Evolutionary conservation across 2,329 filamentous ascomycete species (phyloP).

Genomic region (Simplicillium sp.): DNA sequence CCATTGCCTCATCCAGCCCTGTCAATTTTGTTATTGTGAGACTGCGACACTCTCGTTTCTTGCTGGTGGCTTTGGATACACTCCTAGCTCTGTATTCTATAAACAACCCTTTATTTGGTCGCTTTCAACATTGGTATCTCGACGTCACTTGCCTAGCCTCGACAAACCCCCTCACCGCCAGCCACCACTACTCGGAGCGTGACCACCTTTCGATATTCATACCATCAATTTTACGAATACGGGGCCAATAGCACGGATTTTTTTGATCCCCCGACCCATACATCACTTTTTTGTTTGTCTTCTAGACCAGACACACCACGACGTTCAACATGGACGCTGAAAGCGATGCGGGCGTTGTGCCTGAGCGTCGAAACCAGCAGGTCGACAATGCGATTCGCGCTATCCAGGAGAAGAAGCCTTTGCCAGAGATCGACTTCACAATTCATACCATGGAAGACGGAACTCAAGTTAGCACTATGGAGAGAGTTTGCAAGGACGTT

Average conservation of each 20-base stretch:
- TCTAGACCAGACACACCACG: not conserved
- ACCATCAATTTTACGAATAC: not conserved
- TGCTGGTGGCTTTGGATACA: too few relatives aligned
- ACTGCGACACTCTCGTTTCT: too few relatives aligned
- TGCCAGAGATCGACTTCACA: conserved; percentile 97
- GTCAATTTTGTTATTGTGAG: too few relatives aligned
- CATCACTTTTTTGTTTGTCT: conserved; percentile 1
- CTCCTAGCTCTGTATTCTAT: too few relatives aligned
- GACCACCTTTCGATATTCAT: not conserved
- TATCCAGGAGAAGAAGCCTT: conserved; percentile 87
- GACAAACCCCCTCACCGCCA: not conserved
- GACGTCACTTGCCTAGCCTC: too few relatives aligned
- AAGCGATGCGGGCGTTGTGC: conserved; percentile 25
- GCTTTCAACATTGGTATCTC: too few relatives aligned
- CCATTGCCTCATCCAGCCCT: too few relatives aligned
- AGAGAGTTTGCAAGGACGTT: conserved; percentile 98
- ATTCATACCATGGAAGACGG: conserved; percentile 98
- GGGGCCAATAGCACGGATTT: not conserved
- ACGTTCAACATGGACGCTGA: conserved; percentile 39
- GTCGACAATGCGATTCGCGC: conserved; percentile 88
- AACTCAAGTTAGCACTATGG: conserved; percentile 85
- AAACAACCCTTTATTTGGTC: too few relatives aligned
- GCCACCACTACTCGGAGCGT: not conserved
- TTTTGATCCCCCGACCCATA: not conserved
- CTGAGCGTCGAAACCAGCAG: conserved; percentile 45